Base-by-base conservation (phyloP, 2,329 filamentous ascomycete species). In the Colletotrichum falcatum region DNA sequence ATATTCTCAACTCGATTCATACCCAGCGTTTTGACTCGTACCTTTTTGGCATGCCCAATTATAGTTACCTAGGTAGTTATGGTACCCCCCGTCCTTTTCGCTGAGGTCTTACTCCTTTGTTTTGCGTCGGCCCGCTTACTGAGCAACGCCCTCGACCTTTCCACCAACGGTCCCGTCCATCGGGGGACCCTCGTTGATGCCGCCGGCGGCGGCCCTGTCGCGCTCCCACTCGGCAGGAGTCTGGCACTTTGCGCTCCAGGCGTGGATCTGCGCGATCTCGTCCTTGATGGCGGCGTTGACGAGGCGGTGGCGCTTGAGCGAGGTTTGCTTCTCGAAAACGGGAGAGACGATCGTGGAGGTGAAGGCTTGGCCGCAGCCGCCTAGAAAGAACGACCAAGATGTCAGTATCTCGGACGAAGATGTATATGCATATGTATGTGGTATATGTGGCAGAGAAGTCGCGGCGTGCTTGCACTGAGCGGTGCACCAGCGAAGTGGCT, bases 191-290 rank as follows among this genome's bases (percentile, higher is more conserved):
- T 76, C 76, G 16, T 73, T 70, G 44, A n/a, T 12, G 16, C 69
- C 73, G 67, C 74, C 79, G 9, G 77, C 76, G 7, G 76, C 76
- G 30, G 80, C 81, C 75, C 78, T 80, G 81, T 92, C 88, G 81
- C 89, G 90, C 83, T 93, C 89, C 90, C 92, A 97, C 84, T 98
- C 94, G 77, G 94, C 93, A 0, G 94, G 93, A 11, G 95, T 98
- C 83, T 94, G 92, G 80, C 95, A 97, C 83, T 94, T 97, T 35
- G 94, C 94, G 66, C 94, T 97, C 95, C 95, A 98, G 48, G 95
- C 95, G 84, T 98, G 95, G 76, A 98, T 97, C 74, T 88, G 89
- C 20, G 93, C 93, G 79, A 98, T 97, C 83, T 98, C 94, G 56
- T 91, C 88, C 83, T 94, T 95, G 76, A 98, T 85, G 6, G 90